These are phyloP conservation scores for Asclepias syriaca DNA, from an alignment of 257 asterid genomes.

Conservation along the genomic window DNA sequence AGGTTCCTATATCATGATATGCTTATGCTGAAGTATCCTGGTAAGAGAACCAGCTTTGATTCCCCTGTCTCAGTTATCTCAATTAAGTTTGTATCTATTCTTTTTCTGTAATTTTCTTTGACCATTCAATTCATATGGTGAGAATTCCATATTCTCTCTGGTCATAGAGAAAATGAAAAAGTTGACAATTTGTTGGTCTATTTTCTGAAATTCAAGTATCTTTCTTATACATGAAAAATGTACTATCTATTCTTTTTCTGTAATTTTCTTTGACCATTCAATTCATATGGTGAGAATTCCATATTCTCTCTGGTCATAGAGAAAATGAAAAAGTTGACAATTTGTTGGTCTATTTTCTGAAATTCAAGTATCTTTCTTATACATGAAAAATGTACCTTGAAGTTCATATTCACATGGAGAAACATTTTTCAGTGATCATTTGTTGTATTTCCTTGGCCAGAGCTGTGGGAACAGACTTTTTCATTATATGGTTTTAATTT, in stretches of 20 bases:
- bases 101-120: background rate
- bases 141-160: background rate
- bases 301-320: background rate
- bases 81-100: background rate
- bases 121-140: no score
- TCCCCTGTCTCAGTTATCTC: background rate
- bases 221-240: background rate
- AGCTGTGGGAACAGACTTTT: background rate
- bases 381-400: background rate
- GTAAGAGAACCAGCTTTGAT: constrained; percentile 30
- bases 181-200: background rate
- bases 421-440: background rate
- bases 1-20: constrained; percentile 67
- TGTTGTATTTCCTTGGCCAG: background rate
- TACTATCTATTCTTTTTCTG: background rate
- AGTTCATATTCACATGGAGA: background rate
- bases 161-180: background rate
- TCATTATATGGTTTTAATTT: background rate
- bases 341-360: background rate
- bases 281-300: no score
- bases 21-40: constrained; percentile 46
- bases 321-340: background rate
- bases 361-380: background rate
- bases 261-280: background rate
- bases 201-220: background rate